phyloP scores from a whole-genome alignment of 257 asterid species.

The Coffea canephora region DNA sequence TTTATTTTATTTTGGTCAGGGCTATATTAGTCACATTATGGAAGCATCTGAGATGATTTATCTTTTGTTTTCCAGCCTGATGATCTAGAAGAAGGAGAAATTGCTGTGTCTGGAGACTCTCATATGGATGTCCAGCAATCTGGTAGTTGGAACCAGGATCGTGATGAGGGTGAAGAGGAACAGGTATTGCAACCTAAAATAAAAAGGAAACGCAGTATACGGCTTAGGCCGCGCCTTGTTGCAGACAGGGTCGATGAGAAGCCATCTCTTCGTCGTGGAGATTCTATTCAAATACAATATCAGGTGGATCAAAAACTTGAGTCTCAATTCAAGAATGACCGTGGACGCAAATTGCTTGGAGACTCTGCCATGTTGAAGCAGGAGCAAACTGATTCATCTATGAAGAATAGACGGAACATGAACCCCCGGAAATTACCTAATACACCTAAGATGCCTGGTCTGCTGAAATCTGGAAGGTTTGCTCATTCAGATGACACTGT shows the following conservation, averaged over 20 bases:
- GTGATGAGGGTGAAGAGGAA: conserved; percentile 96
- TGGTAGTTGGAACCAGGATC: conserved; percentile 97
- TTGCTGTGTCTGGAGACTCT: conserved; percentile 88
- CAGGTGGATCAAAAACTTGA: conserved; percentile 60
- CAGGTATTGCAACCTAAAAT: conserved; percentile 95
- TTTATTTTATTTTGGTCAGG: neutral
- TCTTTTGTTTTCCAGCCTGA: conserved; percentile 52
- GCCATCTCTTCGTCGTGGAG: conserved; percentile 53
- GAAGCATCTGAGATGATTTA: conserved; percentile 15
- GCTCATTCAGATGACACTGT: conserved; percentile 50
- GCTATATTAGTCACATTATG: neutral
- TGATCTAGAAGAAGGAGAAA: conserved; percentile 96
- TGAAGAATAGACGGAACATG: conserved; percentile 53
- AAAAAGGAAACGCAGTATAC: conserved; percentile 86
- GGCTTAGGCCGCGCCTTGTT: conserved; percentile 74
- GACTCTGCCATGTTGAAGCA: conserved; percentile 48
- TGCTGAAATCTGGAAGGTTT: conserved; percentile 57
- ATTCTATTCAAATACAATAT: conserved; percentile 58
- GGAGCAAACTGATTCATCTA: conserved; percentile 49
- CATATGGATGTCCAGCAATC: conserved; percentile 87
- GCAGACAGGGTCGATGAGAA: conserved; percentile 65
- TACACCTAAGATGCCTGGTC: conserved; percentile 40
- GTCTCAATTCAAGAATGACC: conserved; percentile 52
- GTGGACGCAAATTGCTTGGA: conserved; percentile 46
- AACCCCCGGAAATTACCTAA: conserved; percentile 46